Evolutionary conservation across 1,139 yeast species (phyloP).

Genomic region (Komagataea norvegica): DNA sequence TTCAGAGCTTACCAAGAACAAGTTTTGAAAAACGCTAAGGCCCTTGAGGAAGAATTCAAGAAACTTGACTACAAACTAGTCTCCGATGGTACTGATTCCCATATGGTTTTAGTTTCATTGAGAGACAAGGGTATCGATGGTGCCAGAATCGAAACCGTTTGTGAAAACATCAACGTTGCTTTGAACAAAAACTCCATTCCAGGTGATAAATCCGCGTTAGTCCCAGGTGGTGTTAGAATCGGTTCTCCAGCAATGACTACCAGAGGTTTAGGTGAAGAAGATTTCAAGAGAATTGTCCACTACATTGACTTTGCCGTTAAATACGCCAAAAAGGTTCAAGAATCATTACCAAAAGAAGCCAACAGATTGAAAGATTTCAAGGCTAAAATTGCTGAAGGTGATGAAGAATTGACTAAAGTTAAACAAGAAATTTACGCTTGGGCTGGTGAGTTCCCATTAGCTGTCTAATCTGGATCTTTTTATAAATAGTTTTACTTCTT

Average conservation of each 20-base stretch:
- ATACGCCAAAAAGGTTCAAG: constrained; percentile 74
- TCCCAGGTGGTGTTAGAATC: constrained; percentile 96
- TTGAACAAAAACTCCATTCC: constrained; percentile 97
- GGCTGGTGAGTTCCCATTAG: constrained; percentile 94
- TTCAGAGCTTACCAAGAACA: constrained; percentile 86
- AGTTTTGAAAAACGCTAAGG: constrained; percentile 86
- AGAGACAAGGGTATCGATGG: constrained; percentile 93
- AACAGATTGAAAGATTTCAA: constrained; percentile 94
- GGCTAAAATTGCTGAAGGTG: constrained; percentile 65
- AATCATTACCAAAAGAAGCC: constrained; percentile 72
- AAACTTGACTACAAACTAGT: constrained; percentile 76
- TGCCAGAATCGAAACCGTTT: constrained; percentile 93
- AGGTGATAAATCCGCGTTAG: constrained; percentile 95
- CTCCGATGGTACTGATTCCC: constrained; percentile 94
- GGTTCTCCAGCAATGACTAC: constrained; percentile 99
- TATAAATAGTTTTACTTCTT: not conserved
- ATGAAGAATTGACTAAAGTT: constrained; percentile 58
- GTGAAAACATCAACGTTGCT: constrained; percentile 94
- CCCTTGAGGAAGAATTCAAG: constrained; percentile 70
- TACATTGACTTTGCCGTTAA: constrained; percentile 83
- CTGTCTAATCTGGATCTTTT: constrained; percentile 40
- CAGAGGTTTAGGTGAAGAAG: constrained; percentile 87
- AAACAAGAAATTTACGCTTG: constrained; percentile 81
- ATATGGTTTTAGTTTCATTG: constrained; percentile 86
- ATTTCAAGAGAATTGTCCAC: constrained; percentile 74